Evolutionary conservation across 805 yeast genomes (phyloP).

Genomic region (Saccharomycopsis javanensis): DNA sequence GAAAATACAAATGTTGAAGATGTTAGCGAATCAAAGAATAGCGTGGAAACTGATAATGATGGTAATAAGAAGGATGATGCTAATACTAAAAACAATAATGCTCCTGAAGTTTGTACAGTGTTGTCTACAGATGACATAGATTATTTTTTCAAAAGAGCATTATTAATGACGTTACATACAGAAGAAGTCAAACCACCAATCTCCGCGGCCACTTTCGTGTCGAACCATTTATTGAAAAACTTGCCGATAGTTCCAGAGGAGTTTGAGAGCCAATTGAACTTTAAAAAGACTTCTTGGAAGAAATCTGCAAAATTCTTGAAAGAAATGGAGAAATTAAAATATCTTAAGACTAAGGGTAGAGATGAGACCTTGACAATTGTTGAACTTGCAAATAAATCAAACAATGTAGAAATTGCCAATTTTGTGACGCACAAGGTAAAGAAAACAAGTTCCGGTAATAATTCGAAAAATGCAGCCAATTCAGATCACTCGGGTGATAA

Average conservation of each 20-base stretch:
- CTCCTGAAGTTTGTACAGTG: constrained; percentile 15
- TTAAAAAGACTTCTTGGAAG: constrained; percentile 82
- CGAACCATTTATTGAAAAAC: constrained; percentile 57
- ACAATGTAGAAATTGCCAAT: constrained; percentile 39
- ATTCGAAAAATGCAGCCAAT: background rate
- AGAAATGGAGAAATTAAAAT: constrained; percentile 70
- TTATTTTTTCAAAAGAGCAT: constrained; percentile 59
- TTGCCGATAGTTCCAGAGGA: constrained; percentile 45
- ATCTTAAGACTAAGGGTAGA: constrained; percentile 68
- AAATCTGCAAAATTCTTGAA: constrained; percentile 79
- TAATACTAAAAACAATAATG: constrained; percentile 10
- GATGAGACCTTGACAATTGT: constrained; percentile 67
- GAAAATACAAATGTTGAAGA: constrained; percentile 16
- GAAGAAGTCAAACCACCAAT: constrained; percentile 55
- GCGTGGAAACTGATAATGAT: background rate
- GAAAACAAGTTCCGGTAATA: constrained; percentile 18
- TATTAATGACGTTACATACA: constrained; percentile 57
- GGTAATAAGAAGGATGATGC: constrained; percentile 13
- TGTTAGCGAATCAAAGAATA: constrained; percentile 6
- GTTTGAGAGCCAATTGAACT: constrained; percentile 35
- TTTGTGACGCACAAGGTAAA: constrained; percentile 56
- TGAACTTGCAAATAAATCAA: constrained; percentile 36
- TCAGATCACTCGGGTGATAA: constrained; percentile 5
- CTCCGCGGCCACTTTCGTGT: constrained; percentile 64
- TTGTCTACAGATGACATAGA: constrained; percentile 62